Evolutionary conservation across 2,329 filamentous ascomycete species (phyloP).

Genomic region (Diaporthe sp.): DNA sequence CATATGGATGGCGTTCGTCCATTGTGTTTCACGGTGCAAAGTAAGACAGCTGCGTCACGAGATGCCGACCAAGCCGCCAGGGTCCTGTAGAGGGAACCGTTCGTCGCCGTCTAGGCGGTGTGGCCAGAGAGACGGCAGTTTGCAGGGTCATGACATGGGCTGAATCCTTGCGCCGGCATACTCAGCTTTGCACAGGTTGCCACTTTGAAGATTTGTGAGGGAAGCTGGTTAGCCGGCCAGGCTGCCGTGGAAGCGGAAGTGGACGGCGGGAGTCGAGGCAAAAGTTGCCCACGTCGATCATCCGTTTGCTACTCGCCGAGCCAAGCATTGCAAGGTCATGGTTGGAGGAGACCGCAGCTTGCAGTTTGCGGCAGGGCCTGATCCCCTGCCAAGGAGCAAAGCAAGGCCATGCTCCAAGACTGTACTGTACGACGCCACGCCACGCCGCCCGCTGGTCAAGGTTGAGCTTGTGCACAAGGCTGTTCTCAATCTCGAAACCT

Average conservation of each 20-base stretch:
- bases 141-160: background rate
- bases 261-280: conserved; percentile 1
- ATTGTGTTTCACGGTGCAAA: conserved; percentile 20
- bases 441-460: background rate
- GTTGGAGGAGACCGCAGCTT: background rate
- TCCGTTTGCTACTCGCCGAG: conserved; percentile 7
- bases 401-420: conserved; percentile 14
- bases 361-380: background rate
- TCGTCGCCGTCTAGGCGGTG: conserved; percentile 14
- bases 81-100: conserved; percentile 9
- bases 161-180: background rate
- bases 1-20: background rate
- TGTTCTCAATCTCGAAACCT: conserved; percentile 7
- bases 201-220: background rate
- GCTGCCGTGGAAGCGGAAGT: conserved; percentile 6
- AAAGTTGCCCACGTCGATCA: conserved; percentile 12
- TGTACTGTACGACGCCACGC: background rate
- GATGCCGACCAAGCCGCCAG: conserved; percentile 18
- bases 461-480: conserved; percentile 25
- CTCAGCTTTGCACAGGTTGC: conserved; percentile 4
- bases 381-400: conserved; percentile 26
- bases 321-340: conserved; percentile 22
- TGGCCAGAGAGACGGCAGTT: background rate
- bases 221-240: background rate
- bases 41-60: conserved; percentile 28